Conservation (phyloP, 2,329 filamentous ascomycete species). For the Sporothrix brasiliensis region DNA sequence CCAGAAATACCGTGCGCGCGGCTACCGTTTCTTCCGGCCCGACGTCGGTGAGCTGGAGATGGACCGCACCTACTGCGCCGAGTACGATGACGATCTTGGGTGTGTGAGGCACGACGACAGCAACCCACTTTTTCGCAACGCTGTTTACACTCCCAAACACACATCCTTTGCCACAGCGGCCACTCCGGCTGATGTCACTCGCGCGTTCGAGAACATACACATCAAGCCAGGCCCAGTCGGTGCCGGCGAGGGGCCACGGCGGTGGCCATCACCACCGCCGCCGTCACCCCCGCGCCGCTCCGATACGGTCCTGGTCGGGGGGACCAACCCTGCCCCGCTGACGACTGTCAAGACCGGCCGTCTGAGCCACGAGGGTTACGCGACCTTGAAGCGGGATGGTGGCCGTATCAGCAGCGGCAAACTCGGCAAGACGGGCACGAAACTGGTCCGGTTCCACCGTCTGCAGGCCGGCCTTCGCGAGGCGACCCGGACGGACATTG, state of each 20-base stretch:
- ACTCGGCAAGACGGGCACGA: slow-evolving; percentile 24
- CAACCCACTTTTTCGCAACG: not conserved
- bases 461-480: not conserved
- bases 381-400: not conserved
- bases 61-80: not conserved
- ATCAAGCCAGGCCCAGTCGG: not conserved
- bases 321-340: not conserved
- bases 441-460: slow-evolving; percentile 25
- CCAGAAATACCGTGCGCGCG: slow-evolving; percentile 30
- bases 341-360: not conserved
- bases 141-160: not conserved
- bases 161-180: not conserved
- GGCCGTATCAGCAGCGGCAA: not conserved
- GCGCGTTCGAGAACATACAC: not conserved
- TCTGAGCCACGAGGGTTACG: not conserved
- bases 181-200: not conserved
- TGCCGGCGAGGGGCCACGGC: not conserved
- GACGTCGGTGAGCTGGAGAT: too few relatives aligned
- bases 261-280: not conserved
- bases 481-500: not conserved
- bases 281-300: not conserved
- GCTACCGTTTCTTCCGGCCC: slow-evolving; percentile 26
- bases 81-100: slow-evolving; percentile 2
- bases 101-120: not conserved
- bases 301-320: not conserved